Evolutionary conservation across 768 basidiomycete genomes (phyloP).

Genomic region (Leucogyrophana mollusca): DNA sequence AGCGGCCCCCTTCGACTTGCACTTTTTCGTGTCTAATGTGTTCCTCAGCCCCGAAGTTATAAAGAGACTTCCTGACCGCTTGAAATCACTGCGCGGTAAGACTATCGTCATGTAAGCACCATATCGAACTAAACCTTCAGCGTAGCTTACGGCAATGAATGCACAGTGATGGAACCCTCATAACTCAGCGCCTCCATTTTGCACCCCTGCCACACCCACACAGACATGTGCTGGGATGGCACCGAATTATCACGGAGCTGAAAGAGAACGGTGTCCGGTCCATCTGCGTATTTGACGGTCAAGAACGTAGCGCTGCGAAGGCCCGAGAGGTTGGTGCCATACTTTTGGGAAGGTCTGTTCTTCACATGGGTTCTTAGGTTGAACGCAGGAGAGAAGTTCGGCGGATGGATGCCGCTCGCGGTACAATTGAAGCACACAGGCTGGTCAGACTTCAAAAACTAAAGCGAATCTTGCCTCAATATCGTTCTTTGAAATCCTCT

Average conservation of each 20-base stretch:
- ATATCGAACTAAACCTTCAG: background rate
- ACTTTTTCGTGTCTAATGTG: background rate
- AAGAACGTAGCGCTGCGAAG: conserved; percentile 65
- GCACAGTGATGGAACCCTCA: conserved; percentile 77
- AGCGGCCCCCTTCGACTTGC: conserved; percentile 11
- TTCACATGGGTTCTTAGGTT: conserved; percentile 34
- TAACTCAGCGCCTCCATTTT: conserved; percentile 82
- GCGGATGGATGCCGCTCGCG: conserved; percentile 47
- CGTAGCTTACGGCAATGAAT: conserved; percentile 8
- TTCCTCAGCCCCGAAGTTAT: conserved; percentile 60
- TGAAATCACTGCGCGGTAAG: conserved; percentile 61
- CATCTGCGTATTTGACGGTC: conserved; percentile 82
- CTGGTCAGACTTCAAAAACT: conserved; percentile 50
- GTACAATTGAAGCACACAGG: conserved; percentile 57
- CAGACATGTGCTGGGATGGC: conserved; percentile 80
- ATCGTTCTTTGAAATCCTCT: conserved; percentile 31
- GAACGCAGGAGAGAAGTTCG: conserved; percentile 55
- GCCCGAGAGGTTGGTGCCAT: conserved; percentile 68
- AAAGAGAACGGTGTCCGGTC: conserved; percentile 52
- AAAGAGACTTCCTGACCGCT: conserved; percentile 59
- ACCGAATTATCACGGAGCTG: conserved; percentile 63
- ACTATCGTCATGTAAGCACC: conserved; percentile 67
- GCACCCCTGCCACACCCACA: conserved; percentile 59
- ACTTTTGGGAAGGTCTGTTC: too few relatives aligned
- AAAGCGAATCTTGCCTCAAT: conserved; percentile 36